Evolutionary conservation across 768 basidiomycete genomes (phyloP).

Genomic region (Daedaleopsis sinensis): DNA sequence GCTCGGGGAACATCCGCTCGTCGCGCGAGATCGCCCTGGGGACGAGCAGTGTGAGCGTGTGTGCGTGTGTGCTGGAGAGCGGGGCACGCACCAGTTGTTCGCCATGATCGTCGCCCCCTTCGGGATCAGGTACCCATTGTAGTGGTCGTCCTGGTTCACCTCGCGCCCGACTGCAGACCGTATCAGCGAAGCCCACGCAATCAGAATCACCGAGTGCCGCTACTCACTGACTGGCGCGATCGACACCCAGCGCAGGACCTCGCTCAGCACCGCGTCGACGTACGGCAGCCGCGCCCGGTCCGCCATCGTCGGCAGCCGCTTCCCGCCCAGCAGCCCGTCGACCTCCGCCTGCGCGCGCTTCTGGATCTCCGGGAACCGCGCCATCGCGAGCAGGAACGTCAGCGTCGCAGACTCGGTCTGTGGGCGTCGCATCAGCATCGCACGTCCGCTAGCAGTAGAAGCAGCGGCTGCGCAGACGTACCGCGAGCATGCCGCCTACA

Average conservation of each 20-base stretch:
- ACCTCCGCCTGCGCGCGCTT: conserved; percentile 25
- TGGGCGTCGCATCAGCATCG: background rate
- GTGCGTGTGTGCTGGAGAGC: background rate
- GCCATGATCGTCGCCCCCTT: conserved; percentile 32
- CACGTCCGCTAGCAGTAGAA: too few species aligned
- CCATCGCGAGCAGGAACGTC: conserved; percentile 26
- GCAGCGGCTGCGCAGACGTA: background rate
- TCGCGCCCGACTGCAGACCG: conserved; percentile 14
- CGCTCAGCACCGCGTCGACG: conserved; percentile 20
- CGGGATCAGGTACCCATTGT: conserved; percentile 33
- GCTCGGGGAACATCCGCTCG: conserved; percentile 31
- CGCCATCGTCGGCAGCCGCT: conserved; percentile 21
- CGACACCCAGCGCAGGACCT: conserved; percentile 27
- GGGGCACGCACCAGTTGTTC: conserved; percentile 29
- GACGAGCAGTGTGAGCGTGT: conserved; percentile 9
- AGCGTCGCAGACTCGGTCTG: conserved; percentile 23
- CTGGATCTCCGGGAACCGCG: conserved; percentile 22
- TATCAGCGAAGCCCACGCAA: too few species aligned
- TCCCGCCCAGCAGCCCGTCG: conserved; percentile 12
- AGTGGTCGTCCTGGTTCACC: conserved; percentile 24
- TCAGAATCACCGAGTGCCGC: background rate
- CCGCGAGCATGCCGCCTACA: conserved; percentile 20
- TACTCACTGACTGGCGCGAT: conserved; percentile 23
- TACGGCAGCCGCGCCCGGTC: conserved; percentile 21
- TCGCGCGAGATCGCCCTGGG: conserved; percentile 35